Base-by-base conservation (phyloP, 2,329 filamentous ascomycete species). In the Fusarium denticulatum region DNA sequence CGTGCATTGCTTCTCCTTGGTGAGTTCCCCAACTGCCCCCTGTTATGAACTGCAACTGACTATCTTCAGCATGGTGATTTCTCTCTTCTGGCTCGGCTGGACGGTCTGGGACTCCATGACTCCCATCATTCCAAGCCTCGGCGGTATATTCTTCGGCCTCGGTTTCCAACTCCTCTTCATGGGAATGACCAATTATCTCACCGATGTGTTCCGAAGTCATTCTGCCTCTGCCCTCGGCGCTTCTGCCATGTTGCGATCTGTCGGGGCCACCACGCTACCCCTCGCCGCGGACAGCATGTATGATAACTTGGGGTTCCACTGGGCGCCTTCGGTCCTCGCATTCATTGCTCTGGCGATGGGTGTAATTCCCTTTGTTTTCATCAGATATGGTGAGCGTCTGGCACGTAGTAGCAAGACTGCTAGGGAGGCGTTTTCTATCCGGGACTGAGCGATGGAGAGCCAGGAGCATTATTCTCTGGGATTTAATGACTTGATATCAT, bases 11-110 rank as follows among this genome's bases (percentile, higher is more conserved):
- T 14, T 86, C 90, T n/a, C 89, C 90, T 0, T 89, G 91, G 80
- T 86, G 86, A 43, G 87, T 86, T 88, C 67, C 68, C 87, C 15
- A 14, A 20, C 18, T 42, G 26, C 15, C 11, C 12, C 20, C 10
- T 34, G 5, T 16, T 20, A 22, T 15, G 14, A n/a, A 32, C 53
- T 43, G 11, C 28, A 45, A 32, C 60, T 70, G 14, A 70, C 42
- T 22, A 28, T 55, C 42, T 37, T 84, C 83, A 60, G 81, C n/a
- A 82, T 91, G 43, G 89, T 90, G 0, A 79, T 89, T 46, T 86
- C 87, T 22, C 81, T 90, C 9, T 89, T 90, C 79, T 89, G 87
- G 87, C 88, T 90, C 64, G 88, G 88, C 1, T 90, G 88, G 88
- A 89, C 88, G 2, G 86, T 88, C 57, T 86, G 82, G 62, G 46